Evolutionary conservation across 129 eudicot species (phyloP), one percentile per base, ranked within the genome.

Genomic region (Flaveria bidentis): DNA sequence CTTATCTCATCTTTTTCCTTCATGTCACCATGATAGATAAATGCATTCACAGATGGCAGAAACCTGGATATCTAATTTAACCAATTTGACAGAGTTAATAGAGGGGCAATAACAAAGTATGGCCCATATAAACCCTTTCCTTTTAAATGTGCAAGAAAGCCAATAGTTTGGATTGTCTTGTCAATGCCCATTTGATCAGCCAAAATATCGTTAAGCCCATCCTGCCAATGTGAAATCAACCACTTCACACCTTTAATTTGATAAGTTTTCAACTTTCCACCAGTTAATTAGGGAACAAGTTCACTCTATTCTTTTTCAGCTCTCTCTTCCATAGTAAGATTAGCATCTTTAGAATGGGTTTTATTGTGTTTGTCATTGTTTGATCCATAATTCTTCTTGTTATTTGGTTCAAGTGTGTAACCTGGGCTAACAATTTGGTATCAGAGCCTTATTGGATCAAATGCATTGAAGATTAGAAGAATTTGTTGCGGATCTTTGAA

Each of bases 111-210:
- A 81, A 95, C 86, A 82, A 95, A 71, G 83, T 91, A 95, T 1
- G 99, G 99, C 22, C 99, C 99, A 81, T 95, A 95, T 80, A 95
- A 74, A n/a, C 96, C 99, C 65, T 95, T 95, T 41, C 99, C 99
- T 79, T 91, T 95, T 5, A 95, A 78, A 70, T 95, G 99, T 42
- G 97, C 94, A 73, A 95, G 92, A 82, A 95, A 91, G 52, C 96
- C 97, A 83, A 95, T 86, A 10, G 99, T 95, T 77, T 95, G 99
- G 53, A 95, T 95, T 15, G 99, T 95, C 80, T 95, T 95, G 16
- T 97, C 99, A 53, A 95, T 95, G 17, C 99, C 99, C 97, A 95
- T 95, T 72, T 95, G 99, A 82, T 95, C 99, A 47, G 99, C 99
- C 36, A 95, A 95, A 56, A 95, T 95, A 36, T 97, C 99, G 52